Conservation (phyloP, 1,284 basidiomycete genomes). For the Pseudozyma tsukubaensis region DNA sequence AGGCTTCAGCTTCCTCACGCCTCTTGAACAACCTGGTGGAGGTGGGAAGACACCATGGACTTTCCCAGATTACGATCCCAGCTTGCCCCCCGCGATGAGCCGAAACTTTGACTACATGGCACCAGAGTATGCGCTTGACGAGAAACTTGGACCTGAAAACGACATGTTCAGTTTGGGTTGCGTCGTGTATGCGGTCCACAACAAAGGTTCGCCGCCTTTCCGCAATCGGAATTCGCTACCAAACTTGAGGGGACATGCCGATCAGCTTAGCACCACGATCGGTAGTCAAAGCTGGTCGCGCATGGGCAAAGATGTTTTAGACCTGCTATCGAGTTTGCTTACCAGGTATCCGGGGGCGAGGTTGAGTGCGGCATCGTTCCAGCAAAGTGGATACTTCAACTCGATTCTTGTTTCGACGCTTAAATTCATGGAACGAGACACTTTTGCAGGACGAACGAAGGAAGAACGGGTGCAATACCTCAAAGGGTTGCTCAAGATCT, state of each 20-base stretch:
- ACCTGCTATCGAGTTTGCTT: constrained; percentile 55
- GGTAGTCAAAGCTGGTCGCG: constrained; percentile 49
- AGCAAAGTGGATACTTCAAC: constrained; percentile 89
- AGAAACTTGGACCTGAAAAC: constrained; percentile 81
- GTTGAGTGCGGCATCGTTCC: constrained; percentile 81
- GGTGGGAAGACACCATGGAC: constrained; percentile 84
- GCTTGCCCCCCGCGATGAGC: constrained; percentile 83
- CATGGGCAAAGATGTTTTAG: constrained; percentile 59
- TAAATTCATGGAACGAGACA: constrained; percentile 94
- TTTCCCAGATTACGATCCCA: constrained; percentile 86
- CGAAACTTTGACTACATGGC: constrained; percentile 94
- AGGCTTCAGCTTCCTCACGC: constrained; percentile 84
- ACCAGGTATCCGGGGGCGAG: constrained; percentile 81
- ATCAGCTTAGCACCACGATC: constrained; percentile 66
- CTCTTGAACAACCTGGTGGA: constrained; percentile 76
- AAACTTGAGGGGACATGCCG: constrained; percentile 82
- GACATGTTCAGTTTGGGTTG: constrained; percentile 96
- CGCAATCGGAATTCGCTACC: constrained; percentile 85
- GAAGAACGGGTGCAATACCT: constrained; percentile 94
- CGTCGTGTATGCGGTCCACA: constrained; percentile 81
- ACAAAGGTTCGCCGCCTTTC: constrained; percentile 87
- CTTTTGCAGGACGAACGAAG: constrained; percentile 89
- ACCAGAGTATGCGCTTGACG: constrained; percentile 93
- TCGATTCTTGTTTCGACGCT: constrained; percentile 94
- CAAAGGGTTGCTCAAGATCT: constrained; percentile 83